phyloP scores from a whole-genome alignment of 257 asterid species.

The Ocimum tenuiflorum region DNA sequence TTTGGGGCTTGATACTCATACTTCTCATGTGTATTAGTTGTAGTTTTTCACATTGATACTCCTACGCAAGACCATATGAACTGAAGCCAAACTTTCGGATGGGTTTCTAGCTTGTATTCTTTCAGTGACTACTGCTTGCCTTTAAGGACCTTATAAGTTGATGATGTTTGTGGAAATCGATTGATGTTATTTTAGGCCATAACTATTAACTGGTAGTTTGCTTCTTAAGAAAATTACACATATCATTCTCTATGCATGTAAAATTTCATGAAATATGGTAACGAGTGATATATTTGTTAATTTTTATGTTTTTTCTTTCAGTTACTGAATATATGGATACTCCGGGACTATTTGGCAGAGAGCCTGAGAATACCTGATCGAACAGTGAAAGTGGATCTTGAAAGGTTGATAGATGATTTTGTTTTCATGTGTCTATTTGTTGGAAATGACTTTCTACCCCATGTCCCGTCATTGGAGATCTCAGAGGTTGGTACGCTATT shows the following conservation, averaged over 20 bases:
- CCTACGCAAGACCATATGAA: neutral
- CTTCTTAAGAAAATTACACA: neutral
- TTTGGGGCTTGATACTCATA: neutral
- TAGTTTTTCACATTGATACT: neutral
- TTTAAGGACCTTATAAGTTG: neutral
- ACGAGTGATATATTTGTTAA: neutral
- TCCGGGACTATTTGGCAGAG: conserved; percentile 47
- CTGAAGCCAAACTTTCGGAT: neutral
- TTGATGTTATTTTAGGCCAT: neutral
- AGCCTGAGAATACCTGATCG: conserved; percentile 40
- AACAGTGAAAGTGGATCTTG: conserved; percentile 34
- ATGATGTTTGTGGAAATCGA: neutral
- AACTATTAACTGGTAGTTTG: neutral
- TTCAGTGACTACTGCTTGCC: neutral
- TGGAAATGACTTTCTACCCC: conserved; percentile 73
- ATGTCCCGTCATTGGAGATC: conserved; percentile 53
- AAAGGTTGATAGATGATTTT: conserved; percentile 57
- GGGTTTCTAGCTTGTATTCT: neutral
- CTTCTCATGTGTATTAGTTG: neutral
- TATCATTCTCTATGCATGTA: neutral
- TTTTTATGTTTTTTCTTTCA: conserved; percentile 23
- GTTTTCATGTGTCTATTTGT: conserved; percentile 58
- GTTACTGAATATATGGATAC: conserved; percentile 52
- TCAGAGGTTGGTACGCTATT: conserved; percentile 43
- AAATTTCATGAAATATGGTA: neutral